Conservation (phyloP, 768 basidiomycete species). For the Pleurotus platypus region DNA sequence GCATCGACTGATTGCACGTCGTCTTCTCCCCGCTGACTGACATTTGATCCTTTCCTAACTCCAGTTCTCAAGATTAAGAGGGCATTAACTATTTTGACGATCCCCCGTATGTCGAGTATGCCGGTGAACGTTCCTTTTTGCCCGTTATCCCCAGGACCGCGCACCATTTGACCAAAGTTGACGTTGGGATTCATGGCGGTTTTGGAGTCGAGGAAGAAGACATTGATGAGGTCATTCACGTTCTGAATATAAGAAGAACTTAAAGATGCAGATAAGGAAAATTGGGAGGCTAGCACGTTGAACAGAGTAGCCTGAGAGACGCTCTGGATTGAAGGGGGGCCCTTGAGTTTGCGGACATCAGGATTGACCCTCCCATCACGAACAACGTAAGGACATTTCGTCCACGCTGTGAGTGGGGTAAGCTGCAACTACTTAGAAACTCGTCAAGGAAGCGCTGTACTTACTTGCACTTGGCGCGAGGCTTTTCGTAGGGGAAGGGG, state of each 20-base stretch:
- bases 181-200: conserved; percentile 53
- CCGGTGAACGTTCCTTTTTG: conserved; percentile 49
- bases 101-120: conserved; percentile 46
- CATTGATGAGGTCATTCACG: conserved; percentile 33
- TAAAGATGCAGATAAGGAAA: conserved; percentile 19
- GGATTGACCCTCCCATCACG: conserved; percentile 55
- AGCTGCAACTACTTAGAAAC: not conserved
- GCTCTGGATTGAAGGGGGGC: conserved; percentile 33
- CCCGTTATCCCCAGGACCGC: conserved; percentile 42
- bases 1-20: conserved; percentile 18
- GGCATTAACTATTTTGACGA: conserved; percentile 46
- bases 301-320: conserved; percentile 41
- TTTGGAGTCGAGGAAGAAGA: conserved; percentile 40
- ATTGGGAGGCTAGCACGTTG: conserved; percentile 40
- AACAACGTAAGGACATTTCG: conserved; percentile 41
- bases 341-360: conserved; percentile 44
- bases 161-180: conserved; percentile 51
- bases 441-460: conserved; percentile 13
- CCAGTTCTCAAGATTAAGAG: conserved; percentile 35
- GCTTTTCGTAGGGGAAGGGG: conserved; percentile 44
- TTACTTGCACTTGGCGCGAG: conserved; percentile 50
- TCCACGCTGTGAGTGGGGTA: conserved; percentile 23
- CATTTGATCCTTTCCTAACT: conserved; percentile 39
- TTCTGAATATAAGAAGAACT: conserved; percentile 27
- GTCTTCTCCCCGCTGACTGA: not conserved